Conservation (phyloP, 2,329 filamentous ascomycete genomes). For the Xylaria hypoxylon region DNA sequence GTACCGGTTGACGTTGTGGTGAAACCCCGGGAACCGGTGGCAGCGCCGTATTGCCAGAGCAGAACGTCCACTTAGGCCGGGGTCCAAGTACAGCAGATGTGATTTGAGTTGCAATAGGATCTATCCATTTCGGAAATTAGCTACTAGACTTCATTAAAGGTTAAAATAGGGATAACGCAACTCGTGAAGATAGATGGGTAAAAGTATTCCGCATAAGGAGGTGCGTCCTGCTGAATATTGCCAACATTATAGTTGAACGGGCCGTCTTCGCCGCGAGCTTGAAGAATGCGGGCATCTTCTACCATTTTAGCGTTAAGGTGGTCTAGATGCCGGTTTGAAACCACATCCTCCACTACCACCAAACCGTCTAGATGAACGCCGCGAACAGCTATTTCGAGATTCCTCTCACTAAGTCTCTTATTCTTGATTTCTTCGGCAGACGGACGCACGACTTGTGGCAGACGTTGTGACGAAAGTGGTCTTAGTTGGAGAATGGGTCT, state of each 20-base stretch:
- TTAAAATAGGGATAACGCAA: slow-evolving; percentile 44
- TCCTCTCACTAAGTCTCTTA: slow-evolving; percentile 57
- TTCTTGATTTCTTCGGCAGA: slow-evolving; percentile 53
- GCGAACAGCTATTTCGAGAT: slow-evolving; percentile 66
- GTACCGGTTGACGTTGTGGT: slow-evolving; percentile 65
- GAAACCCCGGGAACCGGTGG: slow-evolving; percentile 57
- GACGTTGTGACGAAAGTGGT: slow-evolving; percentile 29
- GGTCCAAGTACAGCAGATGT: slow-evolving; percentile 67
- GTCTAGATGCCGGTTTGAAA: slow-evolving; percentile 64
- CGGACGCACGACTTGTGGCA: slow-evolving; percentile 41
- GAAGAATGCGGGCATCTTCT: slow-evolving; percentile 64
- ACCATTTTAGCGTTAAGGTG: slow-evolving; percentile 69
- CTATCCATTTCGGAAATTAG: slow-evolving; percentile 46
- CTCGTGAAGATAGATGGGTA: slow-evolving; percentile 65
- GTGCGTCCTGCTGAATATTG: slow-evolving; percentile 72
- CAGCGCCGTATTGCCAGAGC: slow-evolving; percentile 68
- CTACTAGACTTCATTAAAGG: slow-evolving; percentile 37
- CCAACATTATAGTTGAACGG: slow-evolving; percentile 73
- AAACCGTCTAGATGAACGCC: slow-evolving; percentile 65
- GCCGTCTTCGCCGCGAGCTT: slow-evolving; percentile 62
- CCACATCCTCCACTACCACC: slow-evolving; percentile 65
- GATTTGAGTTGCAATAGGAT: slow-evolving; percentile 67
- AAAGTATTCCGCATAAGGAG: slow-evolving; percentile 62
- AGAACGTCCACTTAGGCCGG: slow-evolving; percentile 66
- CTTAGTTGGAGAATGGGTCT: slow-evolving; percentile 21